Percentiles rank a stretch among this genome's conserved stretches.
Evolutionary conservation across 495 filamentous ascomycete genomes (phyloP).

Genomic region (Rostrohypoxylon terebratum): DNA sequence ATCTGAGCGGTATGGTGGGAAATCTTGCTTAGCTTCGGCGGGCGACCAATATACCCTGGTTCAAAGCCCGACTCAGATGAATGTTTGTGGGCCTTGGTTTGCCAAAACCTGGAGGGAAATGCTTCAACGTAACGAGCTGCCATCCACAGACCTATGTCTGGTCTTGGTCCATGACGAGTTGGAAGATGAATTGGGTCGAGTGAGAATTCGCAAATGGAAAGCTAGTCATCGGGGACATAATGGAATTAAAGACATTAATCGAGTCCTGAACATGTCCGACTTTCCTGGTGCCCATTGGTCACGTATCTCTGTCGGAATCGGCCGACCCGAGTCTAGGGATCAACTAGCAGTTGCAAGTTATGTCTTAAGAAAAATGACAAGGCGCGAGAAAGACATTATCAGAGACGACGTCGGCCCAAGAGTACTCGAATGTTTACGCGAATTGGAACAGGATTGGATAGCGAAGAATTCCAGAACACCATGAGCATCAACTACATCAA

Average conservation of each 20-base stretch:
- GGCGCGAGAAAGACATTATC: constrained; percentile 58
- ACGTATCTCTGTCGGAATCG: constrained; percentile 77
- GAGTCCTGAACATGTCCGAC: constrained; percentile 54
- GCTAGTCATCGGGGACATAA: constrained; percentile 81
- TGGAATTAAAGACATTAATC: constrained; percentile 76
- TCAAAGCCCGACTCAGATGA: constrained; percentile 80
- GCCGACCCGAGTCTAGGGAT: constrained; percentile 70
- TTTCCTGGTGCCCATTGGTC: constrained; percentile 49
- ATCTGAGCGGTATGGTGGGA: constrained; percentile 54
- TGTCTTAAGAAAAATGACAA: constrained; percentile 73
- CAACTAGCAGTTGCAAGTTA: constrained; percentile 69
- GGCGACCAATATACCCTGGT: constrained; percentile 70
- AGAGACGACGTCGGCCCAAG: constrained; percentile 62
- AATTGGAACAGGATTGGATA: constrained; percentile 59
- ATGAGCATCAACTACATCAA: not conserved
- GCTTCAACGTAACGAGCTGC: constrained; percentile 46
- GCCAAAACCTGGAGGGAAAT: constrained; percentile 56
- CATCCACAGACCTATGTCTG: constrained; percentile 59
- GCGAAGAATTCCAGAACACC: not conserved
- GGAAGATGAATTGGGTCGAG: constrained; percentile 72
- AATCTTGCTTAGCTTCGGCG: constrained; percentile 54
- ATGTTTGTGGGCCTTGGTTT: constrained; percentile 72
- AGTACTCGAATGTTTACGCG: constrained; percentile 63
- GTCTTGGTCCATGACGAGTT: constrained; percentile 88
- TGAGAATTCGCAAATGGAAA: constrained; percentile 67